These are phyloP conservation scores for Trichoderma aggressivum DNA, from an alignment of 2,329 filamentous ascomycete species.

Conservation along the genomic window DNA sequence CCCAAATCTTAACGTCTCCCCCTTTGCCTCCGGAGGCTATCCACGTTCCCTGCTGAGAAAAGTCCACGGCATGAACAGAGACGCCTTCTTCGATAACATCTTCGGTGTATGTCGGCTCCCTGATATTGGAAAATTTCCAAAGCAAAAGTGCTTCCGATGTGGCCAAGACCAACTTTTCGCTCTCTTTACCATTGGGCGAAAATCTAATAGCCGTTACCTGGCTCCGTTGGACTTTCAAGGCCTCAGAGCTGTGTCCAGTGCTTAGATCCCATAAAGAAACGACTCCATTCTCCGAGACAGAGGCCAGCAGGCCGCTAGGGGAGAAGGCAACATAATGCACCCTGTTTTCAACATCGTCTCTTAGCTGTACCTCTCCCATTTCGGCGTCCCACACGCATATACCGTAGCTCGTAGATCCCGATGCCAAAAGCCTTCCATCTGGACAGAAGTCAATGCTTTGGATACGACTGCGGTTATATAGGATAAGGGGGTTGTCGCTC, in stretches of 20 bases:
- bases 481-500: background rate
- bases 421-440: background rate
- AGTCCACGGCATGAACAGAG: fast-evolving
- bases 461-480: too few species aligned
- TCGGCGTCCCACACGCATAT: background rate
- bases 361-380: background rate
- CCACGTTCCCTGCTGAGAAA: background rate
- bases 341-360: too few species aligned
- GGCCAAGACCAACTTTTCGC: background rate
- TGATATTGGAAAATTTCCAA: background rate
- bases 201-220: background rate
- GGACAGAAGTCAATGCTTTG: background rate
- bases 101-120: background rate
- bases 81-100: background rate
- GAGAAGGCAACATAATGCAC: background rate
- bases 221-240: fast-evolving
- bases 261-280: fast-evolving
- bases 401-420: fast-evolving
- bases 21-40: background rate
- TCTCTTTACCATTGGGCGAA: background rate
- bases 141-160: background rate
- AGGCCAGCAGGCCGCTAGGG: background rate
- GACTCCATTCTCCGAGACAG: fast-evolving
- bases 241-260: background rate
- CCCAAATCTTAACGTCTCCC: background rate